Base-by-base conservation (phyloP, 495 filamentous ascomycete species). In the Xylaria castorea region DNA sequence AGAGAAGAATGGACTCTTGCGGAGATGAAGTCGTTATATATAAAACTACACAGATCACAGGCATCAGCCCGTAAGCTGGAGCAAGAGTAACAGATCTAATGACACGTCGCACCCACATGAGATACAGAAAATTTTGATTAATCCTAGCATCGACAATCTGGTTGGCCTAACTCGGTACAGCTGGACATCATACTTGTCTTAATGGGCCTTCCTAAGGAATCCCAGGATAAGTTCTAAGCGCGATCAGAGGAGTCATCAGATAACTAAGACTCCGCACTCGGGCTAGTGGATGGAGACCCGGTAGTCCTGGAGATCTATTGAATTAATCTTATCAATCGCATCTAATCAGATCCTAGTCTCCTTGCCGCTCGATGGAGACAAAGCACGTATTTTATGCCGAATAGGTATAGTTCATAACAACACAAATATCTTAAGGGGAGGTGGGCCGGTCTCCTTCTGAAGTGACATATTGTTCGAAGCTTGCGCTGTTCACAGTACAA, bases 321-420 rank as follows among this genome's bases (percentile, higher is more conserved):
- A 18, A 18, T 16, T 46, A 58, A 40, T 70, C 68, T 70, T 70
- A 70, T 70, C 68, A 70, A 70, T 70, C 68, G 22, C 38, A 70
- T 70, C 68, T 70, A 70, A 70, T 70, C 68, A 70, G 67, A 70
- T 70, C 36, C 25, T 66, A 22, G 16, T 38, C n/a, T 9, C 20
- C 34, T 34, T 38, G 14, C 38, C 1, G 25, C 53, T 5, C 53
- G 0, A 18, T 1, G 53, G 14, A 27, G 14, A 57, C 27, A 53
- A 25, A 25, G 22, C 22, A 57, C 3, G 12, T n/a, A 30, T 30
- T 30, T 30, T 3, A 18, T 3, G 6, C 53, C 27, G 32, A 57
- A 30, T 32, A 32, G 2, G 53, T 30, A 57, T 32, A 32, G 53
- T 16, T 57, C 53, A 27, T 57, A 57, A 14, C 16, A 32, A 32